A percentile compares a stretch with the other conserved stretches of the same genome.
phyloP scores from a whole-genome alignment of 2,329 filamentous ascomycete species.

The Diplocarpon rosae region DNA sequence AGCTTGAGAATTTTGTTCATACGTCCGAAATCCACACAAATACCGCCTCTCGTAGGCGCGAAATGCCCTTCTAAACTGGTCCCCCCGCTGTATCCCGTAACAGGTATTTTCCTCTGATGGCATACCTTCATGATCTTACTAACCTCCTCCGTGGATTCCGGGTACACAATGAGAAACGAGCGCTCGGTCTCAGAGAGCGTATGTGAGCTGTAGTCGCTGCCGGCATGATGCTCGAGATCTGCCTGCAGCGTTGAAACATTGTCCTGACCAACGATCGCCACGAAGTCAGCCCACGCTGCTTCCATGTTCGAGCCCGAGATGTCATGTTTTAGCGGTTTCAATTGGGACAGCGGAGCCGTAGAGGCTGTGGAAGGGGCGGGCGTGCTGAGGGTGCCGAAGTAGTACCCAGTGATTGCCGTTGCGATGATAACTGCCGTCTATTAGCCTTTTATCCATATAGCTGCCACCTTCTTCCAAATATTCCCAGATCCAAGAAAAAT shows the following conservation, averaged over 20 bases:
- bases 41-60: conserved; percentile 68
- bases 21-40: conserved; percentile 74
- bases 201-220: conserved; percentile 54
- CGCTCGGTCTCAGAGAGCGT: conserved; percentile 36
- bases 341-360: conserved; percentile 45
- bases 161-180: conserved; percentile 65
- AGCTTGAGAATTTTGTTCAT: conserved; percentile 75
- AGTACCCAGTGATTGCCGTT: conserved; percentile 34
- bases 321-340: conserved; percentile 43
- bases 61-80: conserved; percentile 87
- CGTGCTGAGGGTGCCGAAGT: conserved; percentile 44
- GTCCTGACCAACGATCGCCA: conserved; percentile 50
- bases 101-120: conserved; percentile 68
- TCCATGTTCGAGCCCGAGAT: conserved; percentile 52
- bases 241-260: conserved; percentile 49
- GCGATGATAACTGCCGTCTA: conserved; percentile 20
- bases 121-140: conserved; percentile 83
- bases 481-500: background rate
- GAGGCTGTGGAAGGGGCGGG: conserved; percentile 41
- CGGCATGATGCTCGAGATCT: conserved; percentile 46
- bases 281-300: conserved; percentile 60
- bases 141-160: conserved; percentile 69
- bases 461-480: background rate
- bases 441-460: background rate
- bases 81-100: conserved; percentile 78